Percentiles rank a stretch among this genome's conserved stretches.
These are phyloP conservation scores for Podila epigama DNA, from an alignment of 192 early-diverging fungal species.

Conservation along the genomic window DNA sequence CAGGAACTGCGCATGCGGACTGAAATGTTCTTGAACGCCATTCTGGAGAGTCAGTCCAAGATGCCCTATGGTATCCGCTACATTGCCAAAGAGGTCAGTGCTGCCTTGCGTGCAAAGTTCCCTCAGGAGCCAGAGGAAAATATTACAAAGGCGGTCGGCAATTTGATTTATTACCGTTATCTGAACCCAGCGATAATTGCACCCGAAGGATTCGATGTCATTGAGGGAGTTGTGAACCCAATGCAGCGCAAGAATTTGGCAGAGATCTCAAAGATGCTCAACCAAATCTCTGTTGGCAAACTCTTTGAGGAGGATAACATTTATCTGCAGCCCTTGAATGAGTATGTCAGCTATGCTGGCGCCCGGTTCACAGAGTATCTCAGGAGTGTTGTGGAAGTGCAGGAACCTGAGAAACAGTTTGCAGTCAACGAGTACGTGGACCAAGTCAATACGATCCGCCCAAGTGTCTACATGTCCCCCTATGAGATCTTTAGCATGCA, in stretches of 20 bases:
- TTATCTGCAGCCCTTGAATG: constrained; percentile 78
- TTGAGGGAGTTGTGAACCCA: constrained; percentile 83
- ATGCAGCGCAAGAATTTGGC: constrained; percentile 97
- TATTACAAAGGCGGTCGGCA: constrained; percentile 89
- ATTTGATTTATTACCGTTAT: constrained; percentile 98
- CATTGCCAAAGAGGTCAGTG: constrained; percentile 91
- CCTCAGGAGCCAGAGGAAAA: constrained; percentile 78
- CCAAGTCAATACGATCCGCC: constrained; percentile 78
- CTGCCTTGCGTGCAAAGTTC: constrained; percentile 83
- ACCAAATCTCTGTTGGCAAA: constrained; percentile 93
- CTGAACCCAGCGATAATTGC: constrained; percentile 98
- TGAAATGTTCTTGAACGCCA: constrained; percentile 83
- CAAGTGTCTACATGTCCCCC: constrained; percentile 88
- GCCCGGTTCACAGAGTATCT: constrained; percentile 87
- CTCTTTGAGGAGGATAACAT: constrained; percentile 74
- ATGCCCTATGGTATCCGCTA: constrained; percentile 98
- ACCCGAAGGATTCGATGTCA: constrained; percentile 96
- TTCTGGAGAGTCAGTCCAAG: constrained; percentile 75
- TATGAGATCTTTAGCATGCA: constrained; percentile 94
- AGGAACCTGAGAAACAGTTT: constrained; percentile 88
- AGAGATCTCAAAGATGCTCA: constrained; percentile 92
- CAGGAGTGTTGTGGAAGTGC: constrained; percentile 83
- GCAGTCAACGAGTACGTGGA: constrained; percentile 92
- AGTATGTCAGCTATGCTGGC: constrained; percentile 80
- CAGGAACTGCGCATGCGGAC: constrained; percentile 84